phyloP scores from a whole-genome alignment of 1,139 yeast genomes.

The Hyphopichia pseudoburtonii region DNA sequence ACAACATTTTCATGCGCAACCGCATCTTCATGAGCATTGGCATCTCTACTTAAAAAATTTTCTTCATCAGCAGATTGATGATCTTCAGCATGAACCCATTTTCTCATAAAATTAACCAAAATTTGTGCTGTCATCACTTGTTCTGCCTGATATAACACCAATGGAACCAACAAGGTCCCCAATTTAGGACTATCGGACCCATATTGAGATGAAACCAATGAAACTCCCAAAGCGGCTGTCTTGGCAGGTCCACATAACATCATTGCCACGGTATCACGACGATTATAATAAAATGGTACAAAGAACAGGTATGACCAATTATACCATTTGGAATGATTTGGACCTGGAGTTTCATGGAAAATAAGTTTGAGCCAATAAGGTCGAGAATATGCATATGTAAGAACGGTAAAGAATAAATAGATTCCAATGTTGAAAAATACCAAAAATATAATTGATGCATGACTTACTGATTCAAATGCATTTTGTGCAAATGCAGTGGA shows the following conservation, averaged over 20 bases:
- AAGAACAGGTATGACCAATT: constrained; percentile 38
- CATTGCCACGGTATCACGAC: constrained; percentile 72
- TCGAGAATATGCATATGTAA: constrained; percentile 60
- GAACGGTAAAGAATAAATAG: constrained; percentile 67
- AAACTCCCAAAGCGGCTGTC: constrained; percentile 89
- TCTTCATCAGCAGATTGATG: constrained; percentile 10
- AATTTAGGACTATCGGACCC: constrained; percentile 60
- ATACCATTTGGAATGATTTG: constrained; percentile 42
- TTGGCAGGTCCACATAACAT: constrained; percentile 92
- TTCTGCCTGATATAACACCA: constrained; percentile 82
- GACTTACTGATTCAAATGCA: constrained; percentile 73
- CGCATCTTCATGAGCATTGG: too few relatives aligned
- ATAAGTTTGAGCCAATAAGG: constrained; percentile 51
- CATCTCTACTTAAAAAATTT: too few relatives aligned
- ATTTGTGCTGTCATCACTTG: constrained; percentile 80
- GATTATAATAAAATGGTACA: constrained; percentile 68
- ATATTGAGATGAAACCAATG: constrained; percentile 76
- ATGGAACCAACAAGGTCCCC: constrained; percentile 75
- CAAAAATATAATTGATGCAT: constrained; percentile 66
- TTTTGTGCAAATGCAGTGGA: constrained; percentile 84
- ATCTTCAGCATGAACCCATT: constrained; percentile 56
- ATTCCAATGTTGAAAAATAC: constrained; percentile 81
- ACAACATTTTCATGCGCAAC: too few relatives aligned
- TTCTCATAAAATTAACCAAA: constrained; percentile 60
- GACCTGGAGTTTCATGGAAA: constrained; percentile 50